Base-by-base conservation (phyloP, 2,329 filamentous ascomycete species). In the Tolypocladium paradoxum region DNA sequence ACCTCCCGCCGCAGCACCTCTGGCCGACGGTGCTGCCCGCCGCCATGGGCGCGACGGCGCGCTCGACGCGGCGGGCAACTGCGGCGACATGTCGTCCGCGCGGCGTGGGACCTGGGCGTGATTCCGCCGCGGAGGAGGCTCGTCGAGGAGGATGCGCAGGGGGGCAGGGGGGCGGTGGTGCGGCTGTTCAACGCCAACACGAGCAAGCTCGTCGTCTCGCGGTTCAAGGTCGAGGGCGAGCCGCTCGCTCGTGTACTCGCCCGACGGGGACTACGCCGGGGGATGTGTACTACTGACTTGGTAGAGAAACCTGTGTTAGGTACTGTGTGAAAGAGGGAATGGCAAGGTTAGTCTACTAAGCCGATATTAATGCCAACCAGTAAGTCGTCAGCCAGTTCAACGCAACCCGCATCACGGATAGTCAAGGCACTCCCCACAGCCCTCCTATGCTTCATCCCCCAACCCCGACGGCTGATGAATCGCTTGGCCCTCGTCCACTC, bases 111-210 rank as follows among this genome's bases (percentile, higher is more conserved):
- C 49, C 57, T 60, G 55, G 66, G 64, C 12, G 51, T 69, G 52
- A 50, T 67, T 6, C 37, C 48, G 37, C 4, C 45, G 18, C 43
- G 20, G 22, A 22, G 22, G 1, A 35, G 34, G 7, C 27, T 31
- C 52, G 14, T 51, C 53, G 55, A 64, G 48, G 33, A 34, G 29
- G 64, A 61, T 16, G 53, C 51, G 0, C 52, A 60, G 22, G 65
- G 64, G 3, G 62, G 65, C 22, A 62, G 61, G 11, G 64, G 66
- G 54, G 70, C 73, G 2, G 77, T 70, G 0, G 76, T 89, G 14
- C 72, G 77, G 52, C 81, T 89, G 37, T 74, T 77, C 60, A 90
- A 90, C 64, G 88, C 84, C 1, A 90, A 90, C 59, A 90, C 86
- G 0, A 69, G 70, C 20, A 88, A 88, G 62, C 65, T 83, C 29